Evolutionary conservation across 805 yeast species (phyloP).

Genomic region (Maudiozyma saulgeensis): DNA sequence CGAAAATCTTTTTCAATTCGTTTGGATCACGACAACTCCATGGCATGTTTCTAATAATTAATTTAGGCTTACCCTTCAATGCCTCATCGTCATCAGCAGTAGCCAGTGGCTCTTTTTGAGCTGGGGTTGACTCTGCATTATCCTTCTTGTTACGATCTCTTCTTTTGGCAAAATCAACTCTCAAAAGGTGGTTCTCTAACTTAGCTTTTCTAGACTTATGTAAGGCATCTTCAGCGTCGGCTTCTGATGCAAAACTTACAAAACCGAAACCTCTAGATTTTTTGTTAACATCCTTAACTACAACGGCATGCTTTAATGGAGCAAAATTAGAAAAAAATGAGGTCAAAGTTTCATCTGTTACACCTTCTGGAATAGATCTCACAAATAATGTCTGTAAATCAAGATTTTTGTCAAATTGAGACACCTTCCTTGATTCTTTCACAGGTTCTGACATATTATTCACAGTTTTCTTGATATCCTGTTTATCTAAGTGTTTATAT

Average conservation of each 20-base stretch:
- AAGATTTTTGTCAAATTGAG: constrained; percentile 18
- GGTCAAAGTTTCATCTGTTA: constrained; percentile 71
- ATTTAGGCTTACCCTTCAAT: constrained; percentile 69
- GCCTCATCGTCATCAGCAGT: constrained; percentile 31
- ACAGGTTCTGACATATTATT: constrained; percentile 3
- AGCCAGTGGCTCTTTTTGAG: constrained; percentile 3
- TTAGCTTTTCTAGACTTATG: constrained; percentile 54
- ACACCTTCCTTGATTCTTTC: neutral
- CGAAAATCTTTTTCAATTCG: constrained; percentile 58
- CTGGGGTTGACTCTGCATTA: constrained; percentile 1
- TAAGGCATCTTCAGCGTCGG: constrained; percentile 73
- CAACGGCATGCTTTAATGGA: constrained; percentile 90
- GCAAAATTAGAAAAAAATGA: constrained; percentile 85
- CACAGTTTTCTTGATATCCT: neutral
- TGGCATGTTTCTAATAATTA: constrained; percentile 86
- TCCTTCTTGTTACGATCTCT: constrained; percentile 59
- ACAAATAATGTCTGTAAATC: constrained; percentile 65
- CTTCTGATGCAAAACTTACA: constrained; percentile 77
- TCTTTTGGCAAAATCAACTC: constrained; percentile 84
- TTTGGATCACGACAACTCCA: constrained; percentile 86
- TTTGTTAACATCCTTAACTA: constrained; percentile 69
- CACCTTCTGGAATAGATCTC: constrained; percentile 71
- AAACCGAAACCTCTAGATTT: constrained; percentile 92
- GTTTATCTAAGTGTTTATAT: neutral
- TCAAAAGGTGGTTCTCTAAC: constrained; percentile 54